phyloP scores from a whole-genome alignment of 257 asterid genomes.

The Anisodus tanguticus region DNA sequence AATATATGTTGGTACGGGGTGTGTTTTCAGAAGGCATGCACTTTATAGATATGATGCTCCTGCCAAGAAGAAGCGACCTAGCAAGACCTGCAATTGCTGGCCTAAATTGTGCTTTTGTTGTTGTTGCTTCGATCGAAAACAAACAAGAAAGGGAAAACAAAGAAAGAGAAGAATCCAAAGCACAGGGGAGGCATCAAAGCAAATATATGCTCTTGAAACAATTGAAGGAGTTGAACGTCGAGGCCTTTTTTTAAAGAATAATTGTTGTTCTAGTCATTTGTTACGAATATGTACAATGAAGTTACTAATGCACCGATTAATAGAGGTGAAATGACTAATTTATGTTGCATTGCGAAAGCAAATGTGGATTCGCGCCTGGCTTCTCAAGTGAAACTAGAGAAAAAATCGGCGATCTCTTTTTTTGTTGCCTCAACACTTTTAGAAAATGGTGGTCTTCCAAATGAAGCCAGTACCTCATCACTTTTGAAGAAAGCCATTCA shows the following conservation, averaged over 20 bases:
- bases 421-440: too few species aligned
- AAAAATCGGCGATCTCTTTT: too few species aligned
- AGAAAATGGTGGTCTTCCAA: too few species aligned
- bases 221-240: slow-evolving; percentile 81
- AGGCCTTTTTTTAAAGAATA: background rate
- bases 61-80: slow-evolving; percentile 67
- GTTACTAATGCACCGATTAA: background rate
- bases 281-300: slow-evolving; percentile 3
- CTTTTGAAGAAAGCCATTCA: slow-evolving; percentile 81
- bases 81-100: slow-evolving; percentile 92
- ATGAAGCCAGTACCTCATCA: slow-evolving; percentile 46
- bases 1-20: slow-evolving; percentile 89
- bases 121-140: slow-evolving; percentile 58
- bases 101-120: slow-evolving; percentile 80
- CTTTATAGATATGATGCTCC: slow-evolving; percentile 88
- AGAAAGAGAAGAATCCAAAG: slow-evolving; percentile 66
- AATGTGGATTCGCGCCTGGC: too few species aligned
- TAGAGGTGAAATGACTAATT: background rate
- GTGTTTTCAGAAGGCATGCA: slow-evolving; percentile 92
- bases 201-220: slow-evolving; percentile 90
- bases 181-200: slow-evolving; percentile 86
- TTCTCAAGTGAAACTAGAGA: too few species aligned
- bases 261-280: background rate
- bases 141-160: slow-evolving; percentile 58
- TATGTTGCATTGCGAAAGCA: slow-evolving; percentile 45